A percentile compares a stretch with the other conserved stretches of the same genome.
Evolutionary conservation across 1,284 basidiomycete genomes (phyloP).

Genomic region (Neonothopanus nambi): DNA sequence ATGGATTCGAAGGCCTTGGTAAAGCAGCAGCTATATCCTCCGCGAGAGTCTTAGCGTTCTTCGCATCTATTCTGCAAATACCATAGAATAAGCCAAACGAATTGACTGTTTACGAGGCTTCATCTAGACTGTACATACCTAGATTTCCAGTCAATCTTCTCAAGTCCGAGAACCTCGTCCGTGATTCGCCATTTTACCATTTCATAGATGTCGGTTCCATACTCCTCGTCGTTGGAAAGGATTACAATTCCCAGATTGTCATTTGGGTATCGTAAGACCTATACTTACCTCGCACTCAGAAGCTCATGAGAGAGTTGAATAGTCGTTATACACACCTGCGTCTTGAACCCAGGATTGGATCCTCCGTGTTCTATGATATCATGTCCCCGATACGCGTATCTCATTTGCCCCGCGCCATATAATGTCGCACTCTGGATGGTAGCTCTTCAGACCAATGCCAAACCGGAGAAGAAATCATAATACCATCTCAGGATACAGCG

Average conservation of each 20-base stretch:
- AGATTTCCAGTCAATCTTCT: constrained; percentile 34
- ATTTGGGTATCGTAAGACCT: constrained; percentile 36
- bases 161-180: constrained; percentile 35
- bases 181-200: constrained; percentile 35
- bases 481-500: constrained; percentile 35
- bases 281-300: constrained; percentile 15
- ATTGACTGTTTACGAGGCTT: no score
- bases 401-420: constrained; percentile 44
- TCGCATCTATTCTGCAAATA: constrained; percentile 23
- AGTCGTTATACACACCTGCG: constrained; percentile 20
- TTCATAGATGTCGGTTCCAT: constrained; percentile 31
- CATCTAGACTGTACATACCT: constrained; percentile 18
- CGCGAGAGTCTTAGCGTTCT: constrained; percentile 19
- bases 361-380: constrained; percentile 44
- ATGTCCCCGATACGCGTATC: constrained; percentile 40
- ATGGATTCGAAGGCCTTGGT: constrained; percentile 22
- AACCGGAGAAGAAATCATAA: neutral
- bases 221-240: constrained; percentile 45
- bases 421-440: constrained; percentile 27
- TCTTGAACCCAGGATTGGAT: constrained; percentile 42
- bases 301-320: neutral
- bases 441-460: neutral
- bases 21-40: constrained; percentile 26
- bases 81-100: neutral
- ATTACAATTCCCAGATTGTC: constrained; percentile 41